Conservation (phyloP, 2,329 filamentous ascomycete species). For the Paracamarosporium sp. region DNA sequence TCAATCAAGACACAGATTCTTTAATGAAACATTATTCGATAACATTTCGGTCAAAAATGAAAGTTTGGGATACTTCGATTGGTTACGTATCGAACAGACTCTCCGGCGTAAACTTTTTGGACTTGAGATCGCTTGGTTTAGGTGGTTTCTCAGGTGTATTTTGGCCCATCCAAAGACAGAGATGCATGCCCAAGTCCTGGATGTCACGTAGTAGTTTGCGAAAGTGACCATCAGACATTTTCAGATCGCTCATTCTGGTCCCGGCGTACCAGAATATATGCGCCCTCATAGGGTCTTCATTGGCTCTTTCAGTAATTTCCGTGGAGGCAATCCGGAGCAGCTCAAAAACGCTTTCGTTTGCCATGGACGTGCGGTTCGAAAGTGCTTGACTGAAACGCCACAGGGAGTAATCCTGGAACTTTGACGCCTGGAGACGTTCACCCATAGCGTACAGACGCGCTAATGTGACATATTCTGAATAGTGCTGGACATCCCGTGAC, state of each 20-base stretch:
- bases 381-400: conserved; percentile 22
- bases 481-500: conserved; percentile 15
- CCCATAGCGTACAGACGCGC: conserved; percentile 27
- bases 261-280: conserved; percentile 25
- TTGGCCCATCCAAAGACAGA: conserved; percentile 18
- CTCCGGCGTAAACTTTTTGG: conserved; percentile 14
- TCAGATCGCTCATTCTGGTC: conserved; percentile 16
- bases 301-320: conserved; percentile 13
- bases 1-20: too few relatives aligned
- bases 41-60: too few relatives aligned
- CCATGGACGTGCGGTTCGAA: conserved; percentile 3
- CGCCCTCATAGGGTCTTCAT: conserved; percentile 18
- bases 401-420: conserved; percentile 17
- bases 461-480: conserved; percentile 22
- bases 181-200: conserved; percentile 18
- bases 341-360: conserved; percentile 19
- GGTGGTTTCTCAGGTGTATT: conserved; percentile 6
- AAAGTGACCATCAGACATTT: conserved; percentile 16
- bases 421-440: conserved; percentile 24
- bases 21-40: too few relatives aligned
- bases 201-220: conserved; percentile 16
- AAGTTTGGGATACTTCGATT: too few relatives aligned
- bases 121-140: conserved; percentile 10
- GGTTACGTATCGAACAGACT: conserved; percentile 14
- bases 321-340: conserved; percentile 22